Evolutionary conservation across 2,329 filamentous ascomycete species (phyloP).

Genomic region (Cladosporium cucumerinum): DNA sequence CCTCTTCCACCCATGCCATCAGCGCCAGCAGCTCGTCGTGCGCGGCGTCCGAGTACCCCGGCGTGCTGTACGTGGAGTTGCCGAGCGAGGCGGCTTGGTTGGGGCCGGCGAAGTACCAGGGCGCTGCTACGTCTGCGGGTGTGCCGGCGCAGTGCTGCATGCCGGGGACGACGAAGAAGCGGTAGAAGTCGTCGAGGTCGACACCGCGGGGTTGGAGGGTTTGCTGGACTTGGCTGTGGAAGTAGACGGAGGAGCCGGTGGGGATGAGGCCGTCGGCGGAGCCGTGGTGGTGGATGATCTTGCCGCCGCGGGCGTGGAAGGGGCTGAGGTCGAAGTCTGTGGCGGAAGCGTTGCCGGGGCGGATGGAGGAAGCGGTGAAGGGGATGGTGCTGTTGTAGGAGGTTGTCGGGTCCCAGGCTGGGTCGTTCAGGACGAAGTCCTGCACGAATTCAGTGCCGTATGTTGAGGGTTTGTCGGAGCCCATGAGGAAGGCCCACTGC

Average conservation of each 20-base stretch:
- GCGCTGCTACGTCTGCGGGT: slow-evolving; percentile 35
- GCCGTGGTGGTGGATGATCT: slow-evolving; percentile 44
- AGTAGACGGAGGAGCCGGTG: slow-evolving; percentile 51
- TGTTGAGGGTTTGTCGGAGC: slow-evolving; percentile 35
- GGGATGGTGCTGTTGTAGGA: slow-evolving; percentile 40
- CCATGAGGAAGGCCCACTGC: slow-evolving; percentile 38
- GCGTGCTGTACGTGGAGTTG: slow-evolving; percentile 25
- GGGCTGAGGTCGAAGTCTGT: slow-evolving; percentile 47
- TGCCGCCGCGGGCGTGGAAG: slow-evolving; percentile 44
- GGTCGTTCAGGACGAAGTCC: slow-evolving; percentile 42
- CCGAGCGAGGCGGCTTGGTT: slow-evolving; percentile 32
- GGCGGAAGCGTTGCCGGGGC: slow-evolving; percentile 51
- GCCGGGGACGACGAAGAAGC: slow-evolving; percentile 44
- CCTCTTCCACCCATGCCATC: slow-evolving; percentile 41
- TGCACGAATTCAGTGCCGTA: slow-evolving; percentile 41
- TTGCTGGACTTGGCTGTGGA: slow-evolving; percentile 46
- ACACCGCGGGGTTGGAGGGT: slow-evolving; percentile 36
- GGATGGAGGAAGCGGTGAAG: slow-evolving; percentile 36
- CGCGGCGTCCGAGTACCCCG: slow-evolving; percentile 32
- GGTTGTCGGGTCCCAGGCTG: slow-evolving; percentile 38
- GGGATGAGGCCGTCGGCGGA: slow-evolving; percentile 48
- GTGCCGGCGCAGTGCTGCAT: slow-evolving; percentile 45
- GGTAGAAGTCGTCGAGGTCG: slow-evolving; percentile 40
- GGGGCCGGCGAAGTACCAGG: slow-evolving; percentile 46
- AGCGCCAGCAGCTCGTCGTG: slow-evolving; percentile 37